Conservation (phyloP, 371 early-diverging fungal genomes). For the Lichtheimia ramosa region DNA sequence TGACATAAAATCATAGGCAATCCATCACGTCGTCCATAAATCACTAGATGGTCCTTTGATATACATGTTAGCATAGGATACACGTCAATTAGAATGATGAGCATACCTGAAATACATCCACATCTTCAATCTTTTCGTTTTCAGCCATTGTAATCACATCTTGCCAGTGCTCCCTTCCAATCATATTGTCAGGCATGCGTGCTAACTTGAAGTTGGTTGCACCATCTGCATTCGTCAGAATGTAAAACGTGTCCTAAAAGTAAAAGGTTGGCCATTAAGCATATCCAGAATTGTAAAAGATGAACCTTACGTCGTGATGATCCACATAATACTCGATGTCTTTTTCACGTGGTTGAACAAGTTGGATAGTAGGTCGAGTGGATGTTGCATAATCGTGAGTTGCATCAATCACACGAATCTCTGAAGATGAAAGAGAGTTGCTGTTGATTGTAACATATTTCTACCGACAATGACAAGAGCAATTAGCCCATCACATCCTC, state of each 20-base stretch:
- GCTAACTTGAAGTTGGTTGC: slow-evolving; percentile 66
- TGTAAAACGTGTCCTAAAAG: slow-evolving; percentile 61
- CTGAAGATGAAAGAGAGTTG: slow-evolving; percentile 75
- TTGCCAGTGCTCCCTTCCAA: slow-evolving; percentile 53
- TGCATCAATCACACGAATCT: slow-evolving; percentile 63
- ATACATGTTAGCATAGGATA: not conserved
- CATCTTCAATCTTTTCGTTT: slow-evolving; percentile 78
- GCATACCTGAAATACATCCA: slow-evolving; percentile 73
- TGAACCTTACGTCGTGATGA: slow-evolving; percentile 65
- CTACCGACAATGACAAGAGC: slow-evolving; percentile 16
- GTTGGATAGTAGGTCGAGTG: slow-evolving; percentile 27
- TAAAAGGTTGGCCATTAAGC: not conserved
- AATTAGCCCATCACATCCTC: not conserved
- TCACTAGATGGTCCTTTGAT: slow-evolving; percentile 55
- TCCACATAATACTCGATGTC: slow-evolving; percentile 81
- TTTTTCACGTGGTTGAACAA: slow-evolving; percentile 59
- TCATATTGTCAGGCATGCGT: slow-evolving; percentile 39
- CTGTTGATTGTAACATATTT: slow-evolving; percentile 73
- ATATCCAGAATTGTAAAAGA: not conserved
- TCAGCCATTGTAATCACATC: slow-evolving; percentile 61
- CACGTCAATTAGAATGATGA: not conserved
- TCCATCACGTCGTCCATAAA: slow-evolving; percentile 65
- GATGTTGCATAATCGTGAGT: slow-evolving; percentile 40
- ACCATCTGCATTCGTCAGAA: slow-evolving; percentile 71
- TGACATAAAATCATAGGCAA: slow-evolving; percentile 59